A percentile compares a stretch with the other conserved stretches of the same genome.
phyloP scores from a whole-genome alignment of 1,139 yeast species.

The Citeromyces siamensis region DNA sequence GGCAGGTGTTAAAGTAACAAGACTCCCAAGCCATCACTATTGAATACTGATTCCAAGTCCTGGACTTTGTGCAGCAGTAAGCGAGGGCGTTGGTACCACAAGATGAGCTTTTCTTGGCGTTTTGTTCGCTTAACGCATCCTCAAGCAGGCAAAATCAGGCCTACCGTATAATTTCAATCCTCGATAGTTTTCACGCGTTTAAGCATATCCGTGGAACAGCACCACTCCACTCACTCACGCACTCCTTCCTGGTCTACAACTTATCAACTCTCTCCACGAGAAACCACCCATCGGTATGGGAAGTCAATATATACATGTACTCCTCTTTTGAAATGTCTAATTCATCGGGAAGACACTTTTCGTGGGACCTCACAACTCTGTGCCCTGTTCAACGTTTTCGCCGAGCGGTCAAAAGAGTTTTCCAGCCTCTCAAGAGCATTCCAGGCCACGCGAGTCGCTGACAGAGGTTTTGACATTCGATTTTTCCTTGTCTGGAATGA shows the following conservation, averaged over 20 bases:
- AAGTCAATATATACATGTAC: conserved; percentile 19
- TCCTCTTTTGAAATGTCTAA: conserved; percentile 19
- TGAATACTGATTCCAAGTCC: too few species aligned
- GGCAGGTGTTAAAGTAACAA: too few species aligned
- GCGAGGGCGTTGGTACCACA: too few species aligned
- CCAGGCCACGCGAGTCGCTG: background rate
- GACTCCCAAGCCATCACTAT: too few species aligned
- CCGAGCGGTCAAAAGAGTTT: background rate
- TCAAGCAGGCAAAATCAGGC: too few species aligned
- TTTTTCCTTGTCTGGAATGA: background rate
- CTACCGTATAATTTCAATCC: too few species aligned
- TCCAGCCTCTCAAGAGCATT: conserved; percentile 1
- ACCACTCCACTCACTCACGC: conserved; percentile 1
- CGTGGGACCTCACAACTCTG: conserved; percentile 16
- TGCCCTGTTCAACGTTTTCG: conserved; percentile 6
- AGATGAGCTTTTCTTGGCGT: too few species aligned
- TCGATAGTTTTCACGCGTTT: too few species aligned
- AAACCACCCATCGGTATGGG: conserved; percentile 30
- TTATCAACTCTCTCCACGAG: conserved; percentile 21
- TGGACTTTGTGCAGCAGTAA: too few species aligned
- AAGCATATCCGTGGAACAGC: background rate
- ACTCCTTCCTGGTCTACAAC: background rate
- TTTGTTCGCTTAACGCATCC: too few species aligned
- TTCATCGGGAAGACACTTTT: conserved; percentile 22
- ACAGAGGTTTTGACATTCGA: background rate